Conservation (phyloP, 805 yeast genomes). For the Candida caryicola region DNA sequence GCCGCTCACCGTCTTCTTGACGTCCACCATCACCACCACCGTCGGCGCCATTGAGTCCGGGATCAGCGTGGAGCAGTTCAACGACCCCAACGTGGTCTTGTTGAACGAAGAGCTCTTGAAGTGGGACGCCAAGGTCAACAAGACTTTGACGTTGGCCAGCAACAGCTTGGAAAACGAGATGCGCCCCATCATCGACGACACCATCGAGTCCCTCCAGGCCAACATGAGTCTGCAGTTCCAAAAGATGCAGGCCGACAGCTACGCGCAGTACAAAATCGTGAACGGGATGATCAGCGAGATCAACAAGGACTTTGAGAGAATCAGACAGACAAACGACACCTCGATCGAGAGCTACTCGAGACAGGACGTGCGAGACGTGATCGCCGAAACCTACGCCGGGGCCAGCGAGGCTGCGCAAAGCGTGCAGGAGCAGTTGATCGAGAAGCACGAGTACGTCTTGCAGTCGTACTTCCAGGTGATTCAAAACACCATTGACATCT, state of each 20-base stretch:
- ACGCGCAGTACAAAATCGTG: slow-evolving; percentile 29
- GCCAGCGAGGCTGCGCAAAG: slow-evolving; percentile 19
- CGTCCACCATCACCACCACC: slow-evolving; percentile 8
- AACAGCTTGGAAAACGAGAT: slow-evolving; percentile 31
- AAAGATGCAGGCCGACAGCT: slow-evolving; percentile 26
- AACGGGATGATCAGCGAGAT: slow-evolving; percentile 28
- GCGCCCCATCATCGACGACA: slow-evolving; percentile 22
- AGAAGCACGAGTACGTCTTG: slow-evolving; percentile 25
- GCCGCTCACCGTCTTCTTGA: slow-evolving; percentile 2
- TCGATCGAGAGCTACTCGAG: slow-evolving; percentile 22
- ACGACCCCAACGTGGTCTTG: slow-evolving; percentile 2
- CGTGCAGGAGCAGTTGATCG: slow-evolving; percentile 26
- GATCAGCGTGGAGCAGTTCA: slow-evolving; percentile 5
- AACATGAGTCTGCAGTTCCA: slow-evolving; percentile 25
- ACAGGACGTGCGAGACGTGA: slow-evolving; percentile 36
- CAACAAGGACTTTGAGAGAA: slow-evolving; percentile 32
- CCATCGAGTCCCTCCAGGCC: slow-evolving; percentile 24
- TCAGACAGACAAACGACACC: slow-evolving; percentile 18
- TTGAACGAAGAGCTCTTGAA: slow-evolving; percentile 29
- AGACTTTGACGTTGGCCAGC: slow-evolving; percentile 33
- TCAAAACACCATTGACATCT: slow-evolving; percentile 55
- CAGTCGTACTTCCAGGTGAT: slow-evolving; percentile 28
- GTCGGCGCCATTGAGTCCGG: slow-evolving; percentile 1
- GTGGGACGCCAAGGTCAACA: slow-evolving; percentile 35
- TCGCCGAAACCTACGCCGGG: slow-evolving; percentile 21